Base-by-base conservation (phyloP, 116 monocot species). In the Papilionanthe hybrid region DNA sequence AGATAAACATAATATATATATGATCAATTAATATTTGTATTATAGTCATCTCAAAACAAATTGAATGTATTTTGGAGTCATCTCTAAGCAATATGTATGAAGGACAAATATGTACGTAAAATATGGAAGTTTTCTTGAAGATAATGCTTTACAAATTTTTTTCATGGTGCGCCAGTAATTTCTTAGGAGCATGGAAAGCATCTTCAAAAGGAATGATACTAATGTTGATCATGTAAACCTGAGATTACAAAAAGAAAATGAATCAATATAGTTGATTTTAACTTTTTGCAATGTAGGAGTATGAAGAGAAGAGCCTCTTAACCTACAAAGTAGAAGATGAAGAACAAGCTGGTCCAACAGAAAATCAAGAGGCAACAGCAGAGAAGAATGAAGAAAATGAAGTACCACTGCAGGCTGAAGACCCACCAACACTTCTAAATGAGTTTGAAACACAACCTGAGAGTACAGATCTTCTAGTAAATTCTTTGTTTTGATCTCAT, bases 381-480 rank as follows among this genome's bases (percentile, higher is more conserved):
- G 81, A 47, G 74, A 88, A 74, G 15, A 42, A 90, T 81, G 81
- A 82, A 42, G 78, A 86, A 71, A 71, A 88, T 47, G 48, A 81
- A 55, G 66, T 68, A 75, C 43, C 79, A 25, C 55, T 37, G 63
- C 80, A 89, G 56, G 37, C 78, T 22, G 86, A 87, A 83, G 81
- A 84, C 78, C 49, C 72, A 27, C 84, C 85, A 58, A 75, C 85
- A 72, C 58, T 53, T 22, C 49, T 53, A 19, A 32, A 11, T 56
- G 86, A 87, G 44, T 60, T 65, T 68, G 83, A 78, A 77, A 18
- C 80, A 76, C 71, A 88, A 84, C 87, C 86, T 60, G 78, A 67
- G 22, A 83, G 84, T 30, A 86, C 82, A 44, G 93, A 96, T 85
- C 55, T 96, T 81, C 73, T 93, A 84, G 96, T 96, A 60, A 11